Evolutionary conservation across 257 asterid genomes (phyloP), one percentile per base, ranked within the genome.

Genomic region (Plantago major): DNA sequence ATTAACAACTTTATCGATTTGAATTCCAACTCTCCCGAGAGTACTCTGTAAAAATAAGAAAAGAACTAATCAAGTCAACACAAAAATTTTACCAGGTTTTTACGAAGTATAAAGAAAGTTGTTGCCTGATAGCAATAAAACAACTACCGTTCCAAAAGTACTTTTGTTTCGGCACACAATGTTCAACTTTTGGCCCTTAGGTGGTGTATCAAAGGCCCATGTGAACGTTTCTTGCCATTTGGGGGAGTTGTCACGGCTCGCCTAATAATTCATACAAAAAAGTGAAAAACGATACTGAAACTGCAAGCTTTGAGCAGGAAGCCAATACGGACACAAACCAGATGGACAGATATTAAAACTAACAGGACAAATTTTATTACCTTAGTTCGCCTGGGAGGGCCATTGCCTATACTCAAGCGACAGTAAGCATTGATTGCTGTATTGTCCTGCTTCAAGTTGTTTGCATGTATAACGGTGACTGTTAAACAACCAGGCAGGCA

Each of bases 121-220:
- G 59, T 42, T 10, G 54, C 57, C 53, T 56, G 22, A 33, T 22
- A 70, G 67, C 14, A 43, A 63, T 78, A 71, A 65, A 46, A 46
- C 10, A 63, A 60, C 77, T 76, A 89, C 97, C 95, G 84, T 89
- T 62, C 94, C 97, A 9, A 89, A 89, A 68, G 97, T 78, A 74
- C 74, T 86, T 78, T 60, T 89, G 82, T 79, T 82, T 81, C 81
- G 79, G 74, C 91, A 82, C 46, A 68, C 60, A 62, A 89, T 79
- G 58, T 81, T 82, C 46, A 89, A 72, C 89, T 86, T 89, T 75
- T 89, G 97, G 64, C 94, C 94, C 78, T 82, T 89, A 1, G 97
- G 97, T n/a, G 97, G 97, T 22, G 79, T 83, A 66, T 89, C 95
- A 58, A 89, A 89, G 62, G 91, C 95, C 97, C 97, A 89, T 15